These are phyloP conservation scores for Globisporangium cederbergense DNA, from an alignment of 352 stramenopile species.

Conservation along the genomic window DNA sequence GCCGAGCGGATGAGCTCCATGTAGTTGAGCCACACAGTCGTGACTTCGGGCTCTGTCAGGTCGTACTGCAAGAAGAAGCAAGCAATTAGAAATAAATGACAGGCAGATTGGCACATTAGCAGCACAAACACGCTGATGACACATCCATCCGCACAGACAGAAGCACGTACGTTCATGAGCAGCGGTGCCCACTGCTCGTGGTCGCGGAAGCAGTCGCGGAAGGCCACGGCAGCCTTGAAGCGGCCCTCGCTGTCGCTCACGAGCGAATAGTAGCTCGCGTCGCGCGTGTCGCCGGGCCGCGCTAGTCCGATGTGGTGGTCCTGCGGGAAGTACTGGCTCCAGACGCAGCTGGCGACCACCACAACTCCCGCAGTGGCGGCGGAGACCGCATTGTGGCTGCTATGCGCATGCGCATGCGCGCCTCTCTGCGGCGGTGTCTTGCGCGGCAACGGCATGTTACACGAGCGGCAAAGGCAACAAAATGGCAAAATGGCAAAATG, in stretches of 20 bases:
- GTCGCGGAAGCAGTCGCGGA: conserved; percentile 54
- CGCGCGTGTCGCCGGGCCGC: conserved; percentile 38
- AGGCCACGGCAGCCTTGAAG: conserved; percentile 54
- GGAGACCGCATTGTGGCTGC: not conserved
- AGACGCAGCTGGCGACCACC: conserved; percentile 56
- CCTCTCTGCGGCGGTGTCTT: conserved; percentile 8
- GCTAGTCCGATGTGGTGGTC: conserved; percentile 52
- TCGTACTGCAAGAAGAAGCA: conserved; percentile 30
- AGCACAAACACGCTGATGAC: not conserved
- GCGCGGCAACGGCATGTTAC: conserved; percentile 16
- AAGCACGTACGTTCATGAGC: conserved; percentile 20
- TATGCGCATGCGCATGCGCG: not conserved
- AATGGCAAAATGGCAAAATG: too few species aligned
- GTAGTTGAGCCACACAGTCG: conserved; percentile 53
- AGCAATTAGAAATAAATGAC: not conserved
- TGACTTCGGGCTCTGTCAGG: conserved; percentile 41
- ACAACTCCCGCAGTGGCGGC: conserved; percentile 11
- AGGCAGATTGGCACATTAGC: not conserved
- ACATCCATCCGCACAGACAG: not conserved
- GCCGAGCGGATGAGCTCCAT: conserved; percentile 42
- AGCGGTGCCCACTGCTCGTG: conserved; percentile 46
- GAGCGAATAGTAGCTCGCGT: conserved; percentile 37
- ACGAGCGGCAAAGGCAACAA: not conserved
- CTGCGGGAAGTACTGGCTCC: conserved; percentile 74
- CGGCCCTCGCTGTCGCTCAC: conserved; percentile 52